phyloP scores from a whole-genome alignment of 495 filamentous ascomycete genomes.

The Cercophora sp. region DNA sequence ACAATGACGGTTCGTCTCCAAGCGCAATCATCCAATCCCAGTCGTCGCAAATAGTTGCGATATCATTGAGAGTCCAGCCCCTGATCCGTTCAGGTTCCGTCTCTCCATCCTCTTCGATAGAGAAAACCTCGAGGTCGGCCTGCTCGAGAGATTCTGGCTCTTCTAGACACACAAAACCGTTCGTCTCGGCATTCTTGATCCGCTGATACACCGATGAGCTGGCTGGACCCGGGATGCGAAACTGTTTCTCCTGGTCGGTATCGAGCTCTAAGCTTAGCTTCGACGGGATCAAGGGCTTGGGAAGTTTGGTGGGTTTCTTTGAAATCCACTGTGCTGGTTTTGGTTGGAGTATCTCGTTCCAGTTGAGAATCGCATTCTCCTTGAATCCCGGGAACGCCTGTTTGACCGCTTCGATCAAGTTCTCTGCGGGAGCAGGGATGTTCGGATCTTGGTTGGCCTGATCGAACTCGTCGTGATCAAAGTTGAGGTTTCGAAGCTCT shows the following conservation, averaged over 20 bases:
- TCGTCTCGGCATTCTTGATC: slow-evolving; percentile 51
- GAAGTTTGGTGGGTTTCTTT: slow-evolving; percentile 66
- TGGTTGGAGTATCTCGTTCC: slow-evolving; percentile 69
- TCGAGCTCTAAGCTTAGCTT: slow-evolving; percentile 84
- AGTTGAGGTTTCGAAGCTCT: slow-evolving; percentile 40
- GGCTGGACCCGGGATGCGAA: slow-evolving; percentile 60
- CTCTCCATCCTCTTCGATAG: slow-evolving; percentile 42
- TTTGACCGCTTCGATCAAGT: slow-evolving; percentile 62
- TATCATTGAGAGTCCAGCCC: slow-evolving; percentile 67
- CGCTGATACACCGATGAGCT: slow-evolving; percentile 43
- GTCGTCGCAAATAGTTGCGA: slow-evolving; percentile 76
- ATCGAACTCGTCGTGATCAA: slow-evolving; percentile 38
- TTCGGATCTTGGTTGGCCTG: slow-evolving; percentile 43
- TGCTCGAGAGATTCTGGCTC: slow-evolving; percentile 44
- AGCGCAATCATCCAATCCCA: slow-evolving; percentile 62
- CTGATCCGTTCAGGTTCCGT: slow-evolving; percentile 61
- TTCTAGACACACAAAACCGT: slow-evolving; percentile 57
- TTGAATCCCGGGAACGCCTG: slow-evolving; percentile 69
- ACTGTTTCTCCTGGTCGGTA: slow-evolving; percentile 73
- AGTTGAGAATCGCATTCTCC: slow-evolving; percentile 58
- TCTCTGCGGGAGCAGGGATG: slow-evolving; percentile 58
- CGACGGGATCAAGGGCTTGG: slow-evolving; percentile 75
- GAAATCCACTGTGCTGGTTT: slow-evolving; percentile 67
- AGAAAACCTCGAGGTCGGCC: slow-evolving; percentile 54
- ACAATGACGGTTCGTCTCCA: slow-evolving; percentile 20